Conservation (phyloP, 176 grass and related monocot species). For the Eremochloa ophiuroides region DNA sequence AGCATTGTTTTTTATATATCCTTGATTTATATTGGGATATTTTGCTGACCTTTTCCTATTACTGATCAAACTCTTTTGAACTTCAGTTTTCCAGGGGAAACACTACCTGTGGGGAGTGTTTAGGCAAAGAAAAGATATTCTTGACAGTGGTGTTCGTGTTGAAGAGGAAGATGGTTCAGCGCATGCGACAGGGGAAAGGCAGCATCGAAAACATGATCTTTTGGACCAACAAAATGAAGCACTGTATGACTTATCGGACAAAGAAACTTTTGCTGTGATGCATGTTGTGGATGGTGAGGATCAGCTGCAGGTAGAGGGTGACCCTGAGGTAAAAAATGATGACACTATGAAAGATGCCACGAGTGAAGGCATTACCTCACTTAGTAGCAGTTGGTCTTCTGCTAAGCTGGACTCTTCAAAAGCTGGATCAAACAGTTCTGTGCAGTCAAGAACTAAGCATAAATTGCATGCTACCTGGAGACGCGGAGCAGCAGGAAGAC, state of each 20-base stretch:
- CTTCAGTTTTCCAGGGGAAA: slow-evolving; percentile 44
- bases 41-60: not conserved
- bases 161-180: slow-evolving; percentile 17
- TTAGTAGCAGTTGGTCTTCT: not conserved
- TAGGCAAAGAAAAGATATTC: slow-evolving; percentile 20
- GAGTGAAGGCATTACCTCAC: not conserved
- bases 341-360: not conserved
- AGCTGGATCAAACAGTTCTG: not conserved
- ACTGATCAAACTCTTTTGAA: slow-evolving; percentile 21
- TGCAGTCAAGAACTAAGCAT: not conserved
- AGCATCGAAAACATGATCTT: slow-evolving; percentile 10
- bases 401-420: not conserved
- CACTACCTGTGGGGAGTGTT: slow-evolving; percentile 59
- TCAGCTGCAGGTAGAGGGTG: not conserved
- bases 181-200: not conserved
- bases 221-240: slow-evolving; percentile 9
- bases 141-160: not conserved
- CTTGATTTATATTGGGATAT: slow-evolving; percentile 1
- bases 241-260: not conserved
- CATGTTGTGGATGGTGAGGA: slow-evolving; percentile 8
- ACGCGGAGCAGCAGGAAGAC: slow-evolving; percentile 13
- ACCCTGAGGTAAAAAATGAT: not conserved
- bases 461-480: slow-evolving; percentile 4
- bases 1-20: not conserved
- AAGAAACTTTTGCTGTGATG: slow-evolving; percentile 6